Evolutionary conservation across 2,329 filamentous ascomycete species (phyloP), one percentile per base, ranked within the genome.

Genomic region (Ophiostoma ulmi): DNA sequence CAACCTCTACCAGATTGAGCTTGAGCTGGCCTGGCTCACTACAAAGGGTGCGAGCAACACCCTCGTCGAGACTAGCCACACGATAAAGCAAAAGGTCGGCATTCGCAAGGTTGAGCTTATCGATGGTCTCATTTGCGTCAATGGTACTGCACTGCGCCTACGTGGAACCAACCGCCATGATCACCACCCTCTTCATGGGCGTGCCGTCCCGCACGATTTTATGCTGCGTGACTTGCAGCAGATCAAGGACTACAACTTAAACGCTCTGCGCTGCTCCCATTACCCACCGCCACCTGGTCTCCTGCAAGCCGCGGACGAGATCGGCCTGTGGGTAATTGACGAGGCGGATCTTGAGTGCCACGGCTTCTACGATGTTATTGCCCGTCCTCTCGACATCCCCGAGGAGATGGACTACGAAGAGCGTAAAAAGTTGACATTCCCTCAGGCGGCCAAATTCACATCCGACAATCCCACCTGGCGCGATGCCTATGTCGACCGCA

Each of bases 241-340:
- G 3, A 92, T 92, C 89, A 92, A 92, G 78, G 81, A 79, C 7
- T 85, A 90, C 80, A 91, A 91, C 75, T 84, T 92, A 79, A 92
- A 92, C 73, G 87, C 90, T 0, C 82, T 92, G 5, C 87, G 90
- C 0, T 89, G 86, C 69, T 89, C 86, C 1, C 90, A 92, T 76
- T 88, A 92, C 72, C 87, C 88, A 0, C 88, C 86, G n/a, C 84
- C 90, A 73, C 84, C 86, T 0, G 80, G 81, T 2, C 75, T 91
- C 1, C 86, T 87, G 41, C 86, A 87, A 68, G 78, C 90, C 1
- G 85, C 86, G 6, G 87, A 90, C 73, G 87, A 90, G 76, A 81
- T 90, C n/a, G 88, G 88, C 0, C 80, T 90, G 13, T 90, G 87
- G 85, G 84, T 85, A 2, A 83, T 85, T 73, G 82, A 83, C 66